Conservation (phyloP, 495 filamentous ascomycete genomes). For the Alectoria sarmentosa region DNA sequence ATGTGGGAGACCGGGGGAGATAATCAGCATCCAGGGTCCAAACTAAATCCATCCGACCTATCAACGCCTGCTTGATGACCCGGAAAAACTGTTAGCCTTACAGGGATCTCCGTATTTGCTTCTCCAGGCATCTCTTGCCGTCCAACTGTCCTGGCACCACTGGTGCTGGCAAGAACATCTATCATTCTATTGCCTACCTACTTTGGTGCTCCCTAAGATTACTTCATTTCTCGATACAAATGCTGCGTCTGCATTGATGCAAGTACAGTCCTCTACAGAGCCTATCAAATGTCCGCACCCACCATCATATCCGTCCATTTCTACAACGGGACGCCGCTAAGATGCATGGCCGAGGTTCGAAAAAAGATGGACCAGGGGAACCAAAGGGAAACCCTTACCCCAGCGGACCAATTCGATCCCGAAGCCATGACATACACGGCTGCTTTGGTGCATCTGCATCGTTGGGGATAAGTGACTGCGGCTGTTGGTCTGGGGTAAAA, state of each 20-base stretch:
- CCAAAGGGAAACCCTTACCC: not conserved
- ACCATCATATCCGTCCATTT: not conserved
- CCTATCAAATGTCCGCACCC: not conserved
- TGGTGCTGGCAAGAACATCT: no score
- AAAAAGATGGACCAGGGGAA: not conserved
- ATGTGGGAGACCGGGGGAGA: slow-evolving; percentile 4
- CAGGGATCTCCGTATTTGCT: not conserved
- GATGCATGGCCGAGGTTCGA: no score
- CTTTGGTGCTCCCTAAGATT: no score
- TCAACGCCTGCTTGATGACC: not conserved
- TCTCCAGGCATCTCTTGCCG: slow-evolving; percentile 15
- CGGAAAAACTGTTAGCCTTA: slow-evolving; percentile 2
- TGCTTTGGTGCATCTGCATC: not conserved
- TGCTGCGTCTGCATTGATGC: no score
- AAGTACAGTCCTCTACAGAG: not conserved
- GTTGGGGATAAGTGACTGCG: not conserved
- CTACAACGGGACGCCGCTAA: not conserved
- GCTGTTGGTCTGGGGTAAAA: no score
- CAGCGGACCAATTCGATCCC: not conserved
- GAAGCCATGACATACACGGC: not conserved
- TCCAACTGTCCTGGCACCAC: not conserved
- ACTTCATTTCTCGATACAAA: not conserved
- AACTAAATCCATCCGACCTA: no score
- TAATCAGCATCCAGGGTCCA: not conserved
- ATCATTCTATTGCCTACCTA: no score